Conservation (phyloP, 441 rosid species). For the Syzygium syzygioides region DNA sequence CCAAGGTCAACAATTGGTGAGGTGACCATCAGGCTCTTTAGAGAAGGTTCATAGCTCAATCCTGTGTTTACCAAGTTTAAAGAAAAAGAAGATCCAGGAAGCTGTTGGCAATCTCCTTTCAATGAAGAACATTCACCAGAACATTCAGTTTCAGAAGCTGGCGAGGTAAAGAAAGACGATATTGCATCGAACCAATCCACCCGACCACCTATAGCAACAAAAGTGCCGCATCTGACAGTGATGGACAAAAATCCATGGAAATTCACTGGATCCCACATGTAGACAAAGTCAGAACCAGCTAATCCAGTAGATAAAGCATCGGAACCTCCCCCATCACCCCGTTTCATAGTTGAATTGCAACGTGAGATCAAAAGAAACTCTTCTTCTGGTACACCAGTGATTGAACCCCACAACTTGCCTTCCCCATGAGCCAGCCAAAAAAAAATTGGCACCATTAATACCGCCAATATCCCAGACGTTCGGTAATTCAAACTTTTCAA, state of each 20-base stretch:
- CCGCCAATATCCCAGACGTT: conserved; percentile 79
- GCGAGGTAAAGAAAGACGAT: conserved; percentile 62
- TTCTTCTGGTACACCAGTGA: conserved; percentile 50
- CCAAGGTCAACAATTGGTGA: conserved; percentile 28
- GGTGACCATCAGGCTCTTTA: conserved; percentile 25
- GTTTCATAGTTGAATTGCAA: conserved; percentile 75
- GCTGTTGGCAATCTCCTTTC: conserved; percentile 16
- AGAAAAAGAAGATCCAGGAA: conserved; percentile 49
- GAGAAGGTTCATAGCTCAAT: conserved; percentile 82
- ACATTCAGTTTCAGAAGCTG: conserved; percentile 32
- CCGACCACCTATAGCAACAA: conserved; percentile 91
- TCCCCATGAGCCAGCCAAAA: conserved; percentile 81
- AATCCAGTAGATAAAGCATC: conserved; percentile 76
- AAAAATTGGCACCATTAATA: conserved; percentile 48
- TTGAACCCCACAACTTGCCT: conserved; percentile 74
- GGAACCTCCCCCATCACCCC: conserved; percentile 97
- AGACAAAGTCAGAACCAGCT: conserved; percentile 84
- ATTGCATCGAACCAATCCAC: conserved; percentile 86
- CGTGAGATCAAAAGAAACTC: conserved; percentile 80
- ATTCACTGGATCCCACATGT: conserved; percentile 56
- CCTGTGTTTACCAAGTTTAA: conserved; percentile 84
- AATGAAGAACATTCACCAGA: conserved; percentile 24
- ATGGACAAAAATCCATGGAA: conserved; percentile 47
- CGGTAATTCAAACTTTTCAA: conserved; percentile 53
- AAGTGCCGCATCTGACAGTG: conserved; percentile 68